Conservation (phyloP, 768 basidiomycete species). For the Suillus cothurnatus region DNA sequence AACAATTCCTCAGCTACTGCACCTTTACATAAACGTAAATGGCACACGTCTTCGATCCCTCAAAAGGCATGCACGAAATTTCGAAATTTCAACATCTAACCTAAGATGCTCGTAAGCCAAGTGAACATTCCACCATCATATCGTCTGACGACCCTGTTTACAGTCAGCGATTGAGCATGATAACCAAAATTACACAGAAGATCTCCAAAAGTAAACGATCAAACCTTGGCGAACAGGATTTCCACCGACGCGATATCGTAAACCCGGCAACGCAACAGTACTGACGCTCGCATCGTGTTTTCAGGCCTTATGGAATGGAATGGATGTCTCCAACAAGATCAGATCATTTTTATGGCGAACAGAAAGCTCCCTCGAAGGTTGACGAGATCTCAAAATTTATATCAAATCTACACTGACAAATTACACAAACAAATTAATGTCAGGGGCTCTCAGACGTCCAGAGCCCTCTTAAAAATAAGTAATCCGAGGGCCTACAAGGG, state of each 20-base stretch:
- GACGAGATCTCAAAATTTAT: not conserved
- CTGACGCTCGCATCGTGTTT: not conserved
- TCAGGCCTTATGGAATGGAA: not conserved
- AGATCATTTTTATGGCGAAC: not conserved
- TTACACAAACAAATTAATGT: not conserved
- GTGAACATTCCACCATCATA: not conserved
- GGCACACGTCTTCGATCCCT: not conserved
- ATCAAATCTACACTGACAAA: not conserved
- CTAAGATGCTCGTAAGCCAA: not conserved
- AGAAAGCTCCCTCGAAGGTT: not conserved
- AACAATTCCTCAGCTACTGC: not conserved
- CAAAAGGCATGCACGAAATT: not conserved
- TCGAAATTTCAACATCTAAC: not conserved
- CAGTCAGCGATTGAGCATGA: not conserved
- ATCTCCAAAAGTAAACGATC: not conserved
- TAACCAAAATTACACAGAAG: not conserved
- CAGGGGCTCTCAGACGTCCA: not conserved
- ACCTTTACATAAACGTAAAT: not conserved
- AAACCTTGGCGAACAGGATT: constrained; percentile 1
- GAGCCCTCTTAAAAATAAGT: not conserved
- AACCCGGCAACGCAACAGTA: not conserved
- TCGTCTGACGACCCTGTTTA: not conserved
- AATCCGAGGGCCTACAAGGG: not conserved
- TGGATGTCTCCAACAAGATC: not conserved
- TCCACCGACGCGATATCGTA: not conserved